These are phyloP conservation scores for Penicillium verhagenii DNA, from an alignment of 495 filamentous ascomycete species.

Conservation along the genomic window DNA sequence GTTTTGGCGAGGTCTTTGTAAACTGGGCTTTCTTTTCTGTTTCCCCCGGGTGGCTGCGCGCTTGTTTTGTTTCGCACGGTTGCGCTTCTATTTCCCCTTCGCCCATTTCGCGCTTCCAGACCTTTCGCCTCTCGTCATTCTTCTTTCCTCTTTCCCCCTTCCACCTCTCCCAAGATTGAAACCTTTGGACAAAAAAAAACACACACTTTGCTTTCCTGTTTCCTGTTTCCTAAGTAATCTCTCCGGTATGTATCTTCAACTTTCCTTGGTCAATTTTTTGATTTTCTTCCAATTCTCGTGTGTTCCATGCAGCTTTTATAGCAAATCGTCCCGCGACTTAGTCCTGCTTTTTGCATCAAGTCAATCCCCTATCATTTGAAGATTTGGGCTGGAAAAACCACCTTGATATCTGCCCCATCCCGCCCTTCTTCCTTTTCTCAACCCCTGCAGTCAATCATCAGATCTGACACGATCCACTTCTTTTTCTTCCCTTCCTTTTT, in stretches of 20 bases:
- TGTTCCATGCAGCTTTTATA: not conserved
- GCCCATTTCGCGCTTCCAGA: conserved; percentile 4
- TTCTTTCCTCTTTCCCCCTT: conserved; percentile 5
- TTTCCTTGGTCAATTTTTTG: not conserved
- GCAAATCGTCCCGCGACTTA: not conserved
- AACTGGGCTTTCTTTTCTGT: conserved; percentile 17
- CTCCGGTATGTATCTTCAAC: not conserved
- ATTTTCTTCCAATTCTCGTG: conserved; percentile 1
- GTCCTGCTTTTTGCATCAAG: not conserved
- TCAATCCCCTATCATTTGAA: conserved; percentile 10
- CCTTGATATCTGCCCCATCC: conserved; percentile 24
- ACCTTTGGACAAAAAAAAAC: no score
- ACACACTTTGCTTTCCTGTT: conserved; percentile 3
- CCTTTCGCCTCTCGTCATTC: conserved; percentile 4
- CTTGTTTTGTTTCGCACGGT: conserved; percentile 20
- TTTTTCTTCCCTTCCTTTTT: conserved; percentile 18
- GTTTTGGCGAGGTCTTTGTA: no score
- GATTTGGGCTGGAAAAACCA: conserved; percentile 9
- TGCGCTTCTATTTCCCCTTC: conserved; percentile 5
- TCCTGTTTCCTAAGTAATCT: conserved; percentile 2
- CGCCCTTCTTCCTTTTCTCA: conserved; percentile 10
- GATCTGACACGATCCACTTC: conserved; percentile 34
- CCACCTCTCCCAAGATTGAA: not conserved
- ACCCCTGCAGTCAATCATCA: conserved; percentile 30
- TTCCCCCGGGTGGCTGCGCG: conserved; percentile 19